Base-by-base conservation (phyloP, 192 early-diverging fungal species). In the Rhizoclosmatium globosum region DNA sequence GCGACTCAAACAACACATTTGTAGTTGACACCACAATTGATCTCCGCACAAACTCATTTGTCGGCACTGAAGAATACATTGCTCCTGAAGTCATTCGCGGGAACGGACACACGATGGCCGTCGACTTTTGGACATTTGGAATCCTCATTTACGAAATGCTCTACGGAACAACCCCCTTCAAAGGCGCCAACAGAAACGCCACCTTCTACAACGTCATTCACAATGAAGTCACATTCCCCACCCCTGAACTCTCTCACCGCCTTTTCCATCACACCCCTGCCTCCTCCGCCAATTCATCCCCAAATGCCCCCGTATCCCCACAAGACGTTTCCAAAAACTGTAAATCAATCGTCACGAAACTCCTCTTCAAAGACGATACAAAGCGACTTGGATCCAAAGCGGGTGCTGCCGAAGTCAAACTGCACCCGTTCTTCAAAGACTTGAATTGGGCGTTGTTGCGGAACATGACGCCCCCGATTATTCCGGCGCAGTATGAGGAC, bases 101-200 rank as follows among this genome's bases (percentile, higher is more conserved):
- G 53, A 87, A 89, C 59, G 97, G 97, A 15, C 97, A 99, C 86
- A 96, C 97, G 3, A 93, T 91, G 79, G 84, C 88, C 74, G 91
- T 99, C 11, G 98, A 99, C 87, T 99, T 97, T 96, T 99, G 98
- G 98, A 99, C 97, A 13, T 81, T 99, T 17, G 98, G 98, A 13
- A 95, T 99, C 41, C 87, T 99, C 42, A 94, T 98, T 43, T 99
- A 96, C 80, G 98, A 99, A 83, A 98, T 99, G 98, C 91, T 99
- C 80, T 98, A 88, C 84, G 94, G 95, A 17, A 93, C 89, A 42
- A 99, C 97, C 42, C 98, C 98, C n/a, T 99, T 99, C 91, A 98
- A 98, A 85, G 97, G 97, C 66, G 82, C 82, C 43, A 92, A 94
- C 80, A 88, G 97, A 43, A 94, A 95, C 76, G 88, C 86, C 0